Base-by-base conservation (phyloP, 1,139 yeast species). In the Pichia cactophila region DNA sequence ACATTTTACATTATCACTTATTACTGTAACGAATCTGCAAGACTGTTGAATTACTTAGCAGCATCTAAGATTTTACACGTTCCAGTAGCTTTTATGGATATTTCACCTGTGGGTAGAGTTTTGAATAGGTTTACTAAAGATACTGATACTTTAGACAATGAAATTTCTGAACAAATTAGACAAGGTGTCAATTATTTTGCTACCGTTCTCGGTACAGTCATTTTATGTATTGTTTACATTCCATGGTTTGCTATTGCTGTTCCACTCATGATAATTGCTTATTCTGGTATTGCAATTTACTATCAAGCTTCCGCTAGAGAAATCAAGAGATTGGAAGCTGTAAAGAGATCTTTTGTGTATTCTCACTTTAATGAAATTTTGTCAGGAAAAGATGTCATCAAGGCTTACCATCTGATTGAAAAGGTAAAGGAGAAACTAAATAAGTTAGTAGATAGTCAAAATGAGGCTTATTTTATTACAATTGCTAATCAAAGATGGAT, bases 401-500 rank as follows among this genome's bases (percentile, higher is more conserved):
- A 81, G 58, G 54, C 61, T 0, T 87, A 80, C 62, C 63, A 69
- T 2, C 69, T 70, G 11, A 73, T 73, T 29, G 64, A 67, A 14
- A 66, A 81, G 50, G 86, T 86, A 60, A 60, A 77, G 40, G 55
- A 61, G 3, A 75, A 72, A 56, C 79, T 80, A 55, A 76, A 77
- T 54, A 52, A 51, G 11, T 69, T 75, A 31, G 67, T 85, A 50
- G 75, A 88, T 63, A 69, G 70, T 40, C 82, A 82, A 81, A 84
- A 85, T 59, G 85, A 85, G 58, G 86, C 92, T 1, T 81, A 83
- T 58, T 83, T 73, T 58, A 55, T 86, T 49, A 77, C 84, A 10
- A 69, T 80, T 56, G 86, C 83, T 0, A 78, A 79, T 55, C 95
- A 86, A 68, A 77, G 94, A 62, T 88, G 95, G 95, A 74, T 86